phyloP scores from a whole-genome alignment of 1,284 basidiomycete genomes.

The Takashimella tepidaria region DNA sequence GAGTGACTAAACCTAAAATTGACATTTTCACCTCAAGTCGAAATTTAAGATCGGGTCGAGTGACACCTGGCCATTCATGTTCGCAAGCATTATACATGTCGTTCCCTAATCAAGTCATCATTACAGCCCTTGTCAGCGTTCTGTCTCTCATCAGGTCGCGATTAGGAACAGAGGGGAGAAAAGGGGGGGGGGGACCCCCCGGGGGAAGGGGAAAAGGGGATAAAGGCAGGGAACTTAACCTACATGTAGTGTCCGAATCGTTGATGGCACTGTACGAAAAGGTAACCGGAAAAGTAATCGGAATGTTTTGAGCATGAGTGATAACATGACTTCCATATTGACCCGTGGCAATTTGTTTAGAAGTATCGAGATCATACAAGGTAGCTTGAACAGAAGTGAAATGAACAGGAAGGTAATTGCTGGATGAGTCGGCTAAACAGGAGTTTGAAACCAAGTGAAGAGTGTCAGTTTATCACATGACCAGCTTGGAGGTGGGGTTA shows the following conservation, averaged over 20 bases:
- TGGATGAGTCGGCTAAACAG: slow-evolving; percentile 57
- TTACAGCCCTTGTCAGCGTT: too few species aligned
- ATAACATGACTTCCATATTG: slow-evolving; percentile 56
- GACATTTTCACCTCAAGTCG: slow-evolving; percentile 61
- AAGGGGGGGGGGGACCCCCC: too few species aligned
- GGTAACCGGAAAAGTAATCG: slow-evolving; percentile 65
- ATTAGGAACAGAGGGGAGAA: too few species aligned
- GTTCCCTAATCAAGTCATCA: slow-evolving; percentile 62
- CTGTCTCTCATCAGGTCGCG: too few species aligned
- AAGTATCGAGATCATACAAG: slow-evolving; percentile 57
- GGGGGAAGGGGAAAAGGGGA: background rate
- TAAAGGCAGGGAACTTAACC: slow-evolving; percentile 31
- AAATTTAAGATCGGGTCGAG: slow-evolving; percentile 64
- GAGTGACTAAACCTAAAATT: slow-evolving; percentile 63
- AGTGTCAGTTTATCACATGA: too few species aligned
- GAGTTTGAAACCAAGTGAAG: slow-evolving; percentile 7
- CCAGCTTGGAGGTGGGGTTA: too few species aligned
- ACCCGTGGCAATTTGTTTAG: slow-evolving; percentile 61
- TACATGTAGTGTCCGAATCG: slow-evolving; percentile 72
- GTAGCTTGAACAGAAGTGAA: slow-evolving; percentile 61
- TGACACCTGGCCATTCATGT: slow-evolving; percentile 54
- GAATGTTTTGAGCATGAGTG: slow-evolving; percentile 59
- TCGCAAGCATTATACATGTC: slow-evolving; percentile 77
- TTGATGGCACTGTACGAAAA: slow-evolving; percentile 79
- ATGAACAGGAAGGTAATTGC: slow-evolving; percentile 67